Evolutionary conservation across 2,329 filamentous ascomycete genomes (phyloP), one percentile per base, ranked within the genome.

Genomic region (Claviceps sp.): DNA sequence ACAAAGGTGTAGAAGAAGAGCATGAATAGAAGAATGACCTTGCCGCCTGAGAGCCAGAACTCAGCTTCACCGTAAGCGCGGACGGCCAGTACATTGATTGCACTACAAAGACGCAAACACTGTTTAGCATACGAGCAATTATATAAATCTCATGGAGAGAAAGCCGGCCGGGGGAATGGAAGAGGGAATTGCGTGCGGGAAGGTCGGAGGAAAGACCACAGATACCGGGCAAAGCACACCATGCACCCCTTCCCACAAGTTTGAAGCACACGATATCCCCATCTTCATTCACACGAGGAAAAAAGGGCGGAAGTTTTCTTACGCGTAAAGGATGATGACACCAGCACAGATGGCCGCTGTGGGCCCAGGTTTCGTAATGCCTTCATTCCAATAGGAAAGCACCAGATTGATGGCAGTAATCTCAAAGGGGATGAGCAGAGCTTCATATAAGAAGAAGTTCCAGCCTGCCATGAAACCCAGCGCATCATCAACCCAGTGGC

Each of bases 1-100:
- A 91, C 74, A 61, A 91, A 85, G n/a, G 86, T 89, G 66, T 85
- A 89, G 60, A 74, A 68, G 63, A 88, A 83, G 50, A 87, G 71
- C 13, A 81, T 79, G 54, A 82, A 70, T 58, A 85, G 84, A 46
- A 86, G 71, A 22, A 86, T 64, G 37, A 86, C 73, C 63, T 86
- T 86, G 56, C 80, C 80, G 40, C 67, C 68, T 2, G 77, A 76
- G 3, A 82, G 69, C 76, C 76, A 82, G 59, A 90, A 90, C 61
- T 90, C 86, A 11, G 82, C 78, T 62, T 86, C 82, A 56, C 83
- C 83, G 59, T 81, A 86, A 67, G 70, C 80, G 55, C 78, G 74
- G 38, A 85, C 81, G 34, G 79, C 79, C 54, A 86, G 75, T 43
- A 85, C 60, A 59, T 87, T 86, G 58, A 86, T 70, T 44, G 69